These are phyloP conservation scores for Plantago lanceolata DNA, from an alignment of 305 asterid species.

Conservation along the genomic window DNA sequence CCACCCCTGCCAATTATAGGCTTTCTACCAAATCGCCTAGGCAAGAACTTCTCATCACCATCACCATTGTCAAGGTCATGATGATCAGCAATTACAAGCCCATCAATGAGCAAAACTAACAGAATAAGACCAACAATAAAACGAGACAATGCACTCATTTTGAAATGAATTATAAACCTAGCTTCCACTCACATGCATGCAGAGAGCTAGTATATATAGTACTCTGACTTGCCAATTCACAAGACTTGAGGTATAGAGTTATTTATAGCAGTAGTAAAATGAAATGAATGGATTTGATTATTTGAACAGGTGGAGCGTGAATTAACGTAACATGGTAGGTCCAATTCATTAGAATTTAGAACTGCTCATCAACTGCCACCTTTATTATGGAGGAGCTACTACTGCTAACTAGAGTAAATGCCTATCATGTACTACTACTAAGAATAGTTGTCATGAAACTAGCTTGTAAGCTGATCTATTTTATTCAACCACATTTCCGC, in stretches of 20 bases:
- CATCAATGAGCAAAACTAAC: slow-evolving; percentile 27
- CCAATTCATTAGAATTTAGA: too few species aligned
- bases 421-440: too few species aligned
- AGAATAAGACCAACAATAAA: slow-evolving; percentile 21
- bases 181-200: slow-evolving; percentile 27
- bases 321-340: too few species aligned
- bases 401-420: too few species aligned
- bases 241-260: background rate
- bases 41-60: slow-evolving; percentile 38
- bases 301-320: too few species aligned
- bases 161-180: background rate
- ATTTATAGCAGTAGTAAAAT: slow-evolving; percentile 29
- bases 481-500: too few species aligned
- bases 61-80: slow-evolving; percentile 21
- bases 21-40: slow-evolving; percentile 15
- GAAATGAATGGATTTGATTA: too few species aligned
- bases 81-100: slow-evolving; percentile 31
- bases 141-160: slow-evolving; percentile 24
- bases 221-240: too few species aligned
- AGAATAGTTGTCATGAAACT: too few species aligned
- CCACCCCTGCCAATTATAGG: slow-evolving; percentile 23
- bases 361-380: too few species aligned
- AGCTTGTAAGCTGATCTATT: too few species aligned
- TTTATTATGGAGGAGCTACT: too few species aligned
- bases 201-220: slow-evolving; percentile 1